These are phyloP conservation scores for Polygonum maritimum DNA, from an alignment of 148 eudicot genomes.

Conservation along the genomic window DNA sequence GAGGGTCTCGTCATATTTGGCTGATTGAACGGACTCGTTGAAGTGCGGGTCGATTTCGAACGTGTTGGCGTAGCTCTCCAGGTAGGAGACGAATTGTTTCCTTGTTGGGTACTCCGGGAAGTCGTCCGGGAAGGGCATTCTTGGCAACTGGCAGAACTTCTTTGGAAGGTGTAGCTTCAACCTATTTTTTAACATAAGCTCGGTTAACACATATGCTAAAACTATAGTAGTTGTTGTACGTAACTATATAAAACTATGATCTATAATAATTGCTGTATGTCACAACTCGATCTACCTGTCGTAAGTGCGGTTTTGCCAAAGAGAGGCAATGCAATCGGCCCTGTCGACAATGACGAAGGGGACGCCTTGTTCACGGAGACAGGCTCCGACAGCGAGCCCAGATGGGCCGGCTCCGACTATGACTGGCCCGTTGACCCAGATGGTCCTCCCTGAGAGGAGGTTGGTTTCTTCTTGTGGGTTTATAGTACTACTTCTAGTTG, in stretches of 20 bases:
- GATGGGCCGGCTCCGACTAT: slow-evolving; percentile 96
- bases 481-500: background rate
- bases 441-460: background rate
- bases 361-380: slow-evolving; percentile 44
- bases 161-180: slow-evolving; percentile 84
- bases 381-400: slow-evolving; percentile 79
- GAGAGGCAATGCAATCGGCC: slow-evolving; percentile 79
- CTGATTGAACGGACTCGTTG: slow-evolving; percentile 40
- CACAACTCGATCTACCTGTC: slow-evolving; percentile 17
- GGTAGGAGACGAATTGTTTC: slow-evolving; percentile 67
- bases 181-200: slow-evolving; percentile 20
- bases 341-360: slow-evolving; percentile 69
- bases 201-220: background rate
- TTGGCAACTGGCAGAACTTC: slow-evolving; percentile 73
- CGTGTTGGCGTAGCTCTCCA: slow-evolving; percentile 55
- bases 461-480: background rate
- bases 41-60: slow-evolving; percentile 56
- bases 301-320: slow-evolving; percentile 75
- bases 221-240: background rate
- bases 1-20: slow-evolving; percentile 25
- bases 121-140: slow-evolving; percentile 43
- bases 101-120: slow-evolving; percentile 81
- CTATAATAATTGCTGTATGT: no score
- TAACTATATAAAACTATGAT: background rate
- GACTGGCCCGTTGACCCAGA: slow-evolving; percentile 44